These are phyloP conservation scores for Amanita thiersii DNA, from an alignment of 768 basidiomycete species.

Conservation along the genomic window DNA sequence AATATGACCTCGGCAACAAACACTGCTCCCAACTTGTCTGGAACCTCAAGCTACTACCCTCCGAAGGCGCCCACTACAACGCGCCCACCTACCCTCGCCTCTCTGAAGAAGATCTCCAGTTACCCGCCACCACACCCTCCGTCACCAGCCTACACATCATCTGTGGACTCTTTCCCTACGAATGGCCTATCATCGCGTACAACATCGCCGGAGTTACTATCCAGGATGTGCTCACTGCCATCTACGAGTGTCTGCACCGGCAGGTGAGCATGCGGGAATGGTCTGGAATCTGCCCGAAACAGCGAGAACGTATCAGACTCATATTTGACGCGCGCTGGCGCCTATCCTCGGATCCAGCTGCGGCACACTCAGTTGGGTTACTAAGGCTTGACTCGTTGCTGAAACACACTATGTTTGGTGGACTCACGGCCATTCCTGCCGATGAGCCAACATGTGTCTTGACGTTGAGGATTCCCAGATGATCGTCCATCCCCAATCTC, in stretches of 20 bases:
- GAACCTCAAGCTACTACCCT: not conserved
- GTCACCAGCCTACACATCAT: constrained; percentile 27
- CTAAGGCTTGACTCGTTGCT: constrained; percentile 42
- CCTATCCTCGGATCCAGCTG: constrained; percentile 24
- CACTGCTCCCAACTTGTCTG: constrained; percentile 1
- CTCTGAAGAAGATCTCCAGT: constrained; percentile 16
- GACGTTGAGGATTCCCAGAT: constrained; percentile 29
- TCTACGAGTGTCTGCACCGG: constrained; percentile 27
- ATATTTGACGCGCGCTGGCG: constrained; percentile 40
- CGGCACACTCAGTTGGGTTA: constrained; percentile 30
- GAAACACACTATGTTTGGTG: constrained; percentile 40
- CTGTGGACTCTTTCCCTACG: constrained; percentile 37
- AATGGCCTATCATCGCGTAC: constrained; percentile 33
- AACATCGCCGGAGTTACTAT: constrained; percentile 42
- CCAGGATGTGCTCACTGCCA: constrained; percentile 40
- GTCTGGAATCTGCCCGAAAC: constrained; percentile 29
- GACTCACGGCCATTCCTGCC: constrained; percentile 33
- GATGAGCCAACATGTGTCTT: constrained; percentile 34
- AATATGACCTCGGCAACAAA: constrained; percentile 2
- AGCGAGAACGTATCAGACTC: constrained; percentile 30
- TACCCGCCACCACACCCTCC: constrained; percentile 36
- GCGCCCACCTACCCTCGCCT: not conserved
- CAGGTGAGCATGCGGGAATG: constrained; percentile 36
- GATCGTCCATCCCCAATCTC: constrained; percentile 7
- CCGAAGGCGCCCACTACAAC: constrained; percentile 1